Percentiles rank a stretch among this genome's conserved stretches.
These are phyloP conservation scores for Penicillium lividum DNA, from an alignment of 495 filamentous ascomycete species.

Conservation along the genomic window DNA sequence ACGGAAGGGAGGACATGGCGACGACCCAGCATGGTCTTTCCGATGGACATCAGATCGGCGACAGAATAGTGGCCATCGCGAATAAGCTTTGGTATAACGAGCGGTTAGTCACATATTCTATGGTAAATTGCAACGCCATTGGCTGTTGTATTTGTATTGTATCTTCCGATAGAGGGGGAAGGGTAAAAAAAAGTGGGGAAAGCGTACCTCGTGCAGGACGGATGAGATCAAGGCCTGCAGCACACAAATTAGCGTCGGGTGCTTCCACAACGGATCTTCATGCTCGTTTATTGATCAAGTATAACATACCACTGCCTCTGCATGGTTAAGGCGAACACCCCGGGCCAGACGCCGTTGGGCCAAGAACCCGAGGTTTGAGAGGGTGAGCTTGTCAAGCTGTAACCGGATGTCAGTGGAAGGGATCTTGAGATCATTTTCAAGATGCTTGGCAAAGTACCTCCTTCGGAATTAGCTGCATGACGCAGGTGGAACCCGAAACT, in stretches of 20 bases:
- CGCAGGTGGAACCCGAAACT: constrained; percentile 29
- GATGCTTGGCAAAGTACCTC: constrained; percentile 57
- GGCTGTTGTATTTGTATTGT: not conserved
- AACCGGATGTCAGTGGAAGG: not conserved
- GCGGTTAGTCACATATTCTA: constrained; percentile 6
- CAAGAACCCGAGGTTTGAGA: constrained; percentile 84
- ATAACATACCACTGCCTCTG: constrained; percentile 78
- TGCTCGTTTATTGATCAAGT: not conserved
- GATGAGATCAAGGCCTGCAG: constrained; percentile 81
- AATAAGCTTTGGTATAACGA: constrained; percentile 60
- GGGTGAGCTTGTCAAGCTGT: constrained; percentile 94
- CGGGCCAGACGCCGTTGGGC: constrained; percentile 88
- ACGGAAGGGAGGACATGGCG: constrained; percentile 91
- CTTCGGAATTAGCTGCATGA: constrained; percentile 84
- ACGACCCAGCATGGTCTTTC: constrained; percentile 89
- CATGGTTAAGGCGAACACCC: constrained; percentile 86
- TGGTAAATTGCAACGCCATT: constrained; percentile 3
- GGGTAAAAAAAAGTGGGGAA: constrained; percentile 4
- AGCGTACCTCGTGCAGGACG: constrained; percentile 81
- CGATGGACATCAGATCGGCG: constrained; percentile 88
- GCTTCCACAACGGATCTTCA: not conserved
- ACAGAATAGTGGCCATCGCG: constrained; percentile 95
- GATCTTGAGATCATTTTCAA: not conserved
- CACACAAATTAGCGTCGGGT: not conserved
- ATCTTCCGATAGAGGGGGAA: not conserved